A percentile compares a stretch with the other conserved stretches of the same genome.
Evolutionary conservation across 2,329 filamentous ascomycete species (phyloP).

Genomic region (Stagonosporopsis vannaccii): DNA sequence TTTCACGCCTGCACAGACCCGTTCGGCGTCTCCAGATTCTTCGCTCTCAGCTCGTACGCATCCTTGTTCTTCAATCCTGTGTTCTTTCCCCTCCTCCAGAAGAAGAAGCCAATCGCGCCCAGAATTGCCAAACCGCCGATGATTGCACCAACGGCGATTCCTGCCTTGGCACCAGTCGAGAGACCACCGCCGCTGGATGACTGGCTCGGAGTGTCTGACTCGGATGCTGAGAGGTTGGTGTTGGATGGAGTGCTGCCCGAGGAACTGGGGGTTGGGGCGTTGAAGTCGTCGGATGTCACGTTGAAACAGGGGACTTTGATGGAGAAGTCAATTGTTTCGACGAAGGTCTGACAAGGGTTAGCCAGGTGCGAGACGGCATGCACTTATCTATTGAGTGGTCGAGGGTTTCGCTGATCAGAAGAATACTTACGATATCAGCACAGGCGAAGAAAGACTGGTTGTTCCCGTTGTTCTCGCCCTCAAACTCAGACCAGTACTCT

Average conservation of each 20-base stretch:
- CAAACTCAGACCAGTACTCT: constrained; percentile 53
- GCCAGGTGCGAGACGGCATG: background rate
- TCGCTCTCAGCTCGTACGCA: constrained; percentile 36
- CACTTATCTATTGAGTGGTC: background rate
- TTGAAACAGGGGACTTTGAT: constrained; percentile 57
- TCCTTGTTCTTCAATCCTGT: constrained; percentile 31
- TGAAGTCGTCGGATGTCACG: constrained; percentile 50
- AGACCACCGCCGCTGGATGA: constrained; percentile 33
- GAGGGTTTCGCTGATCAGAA: no score
- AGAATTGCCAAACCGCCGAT: constrained; percentile 33
- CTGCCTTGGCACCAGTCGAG: constrained; percentile 53
- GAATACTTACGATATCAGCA: constrained; percentile 50
- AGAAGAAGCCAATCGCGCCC: constrained; percentile 31
- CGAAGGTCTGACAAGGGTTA: constrained; percentile 43
- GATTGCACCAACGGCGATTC: constrained; percentile 50
- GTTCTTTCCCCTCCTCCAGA: constrained; percentile 29
- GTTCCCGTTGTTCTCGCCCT: constrained; percentile 48
- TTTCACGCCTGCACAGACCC: background rate
- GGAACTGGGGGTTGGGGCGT: constrained; percentile 29
- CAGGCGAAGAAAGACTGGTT: constrained; percentile 57
- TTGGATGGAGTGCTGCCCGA: constrained; percentile 27
- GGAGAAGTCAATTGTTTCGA: constrained; percentile 51
- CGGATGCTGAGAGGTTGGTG: constrained; percentile 31
- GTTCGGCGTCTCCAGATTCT: constrained; percentile 18
- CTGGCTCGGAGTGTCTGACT: constrained; percentile 21